phyloP scores from a whole-genome alignment of 2,329 filamentous ascomycete genomes.

The Epichloe hybrida region DNA sequence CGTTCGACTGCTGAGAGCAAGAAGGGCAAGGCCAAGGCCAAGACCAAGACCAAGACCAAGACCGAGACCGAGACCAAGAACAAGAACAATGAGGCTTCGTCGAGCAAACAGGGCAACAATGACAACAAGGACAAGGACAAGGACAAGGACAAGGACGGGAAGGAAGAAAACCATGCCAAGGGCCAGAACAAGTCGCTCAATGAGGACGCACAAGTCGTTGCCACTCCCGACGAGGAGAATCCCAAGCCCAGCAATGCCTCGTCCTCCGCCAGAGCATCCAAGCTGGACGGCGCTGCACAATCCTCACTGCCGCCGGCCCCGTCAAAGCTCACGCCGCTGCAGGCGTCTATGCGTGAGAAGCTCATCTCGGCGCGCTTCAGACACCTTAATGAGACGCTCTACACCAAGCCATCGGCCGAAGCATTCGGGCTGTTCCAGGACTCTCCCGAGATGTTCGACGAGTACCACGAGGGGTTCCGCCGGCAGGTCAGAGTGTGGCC shows the following conservation, averaged over 20 bases:
- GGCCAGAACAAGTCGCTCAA: constrained; percentile 12
- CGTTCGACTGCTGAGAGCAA: background rate
- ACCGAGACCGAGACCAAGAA: background rate
- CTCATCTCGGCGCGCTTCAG: constrained; percentile 91
- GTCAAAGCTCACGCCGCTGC: constrained; percentile 72
- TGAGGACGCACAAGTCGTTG: constrained; percentile 3
- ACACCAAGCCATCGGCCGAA: constrained; percentile 76
- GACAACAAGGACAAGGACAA: constrained; percentile 18
- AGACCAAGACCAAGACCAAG: background rate
- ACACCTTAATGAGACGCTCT: constrained; percentile 91
- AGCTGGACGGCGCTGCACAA: constrained; percentile 10
- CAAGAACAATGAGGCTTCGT: background rate
- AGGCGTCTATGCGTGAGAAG: constrained; percentile 89
- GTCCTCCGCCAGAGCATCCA: constrained; percentile 4
- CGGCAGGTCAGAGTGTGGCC: constrained; percentile 94
- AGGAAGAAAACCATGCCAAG: constrained; percentile 15
- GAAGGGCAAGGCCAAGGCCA: background rate
- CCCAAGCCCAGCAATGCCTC: constrained; percentile 5
- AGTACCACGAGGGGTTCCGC: constrained; percentile 94
- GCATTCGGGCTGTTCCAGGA: constrained; percentile 72
- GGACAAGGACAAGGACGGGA: constrained; percentile 23
- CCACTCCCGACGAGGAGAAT: constrained; percentile 8
- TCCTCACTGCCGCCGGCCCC: constrained; percentile 28
- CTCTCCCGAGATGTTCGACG: constrained; percentile 84
- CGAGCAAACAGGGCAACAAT: constrained; percentile 18